Evolutionary conservation across 1,139 yeast species (phyloP).

Genomic region (Geotrichum europaeum): DNA sequence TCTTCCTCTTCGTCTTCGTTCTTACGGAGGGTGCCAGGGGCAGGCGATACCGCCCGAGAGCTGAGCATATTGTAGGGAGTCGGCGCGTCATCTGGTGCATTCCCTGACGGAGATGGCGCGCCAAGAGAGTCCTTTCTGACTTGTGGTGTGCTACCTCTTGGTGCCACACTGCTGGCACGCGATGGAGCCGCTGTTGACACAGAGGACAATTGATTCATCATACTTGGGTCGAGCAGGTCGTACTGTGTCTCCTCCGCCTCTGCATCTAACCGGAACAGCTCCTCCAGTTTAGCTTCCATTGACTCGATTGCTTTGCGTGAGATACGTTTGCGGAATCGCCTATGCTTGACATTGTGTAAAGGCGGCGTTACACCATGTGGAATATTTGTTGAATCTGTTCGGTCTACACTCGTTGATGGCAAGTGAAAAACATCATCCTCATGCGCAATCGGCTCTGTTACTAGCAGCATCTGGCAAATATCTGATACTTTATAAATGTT

Average conservation of each 20-base stretch:
- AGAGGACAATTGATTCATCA: slow-evolving; percentile 19
- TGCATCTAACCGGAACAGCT: slow-evolving; percentile 65
- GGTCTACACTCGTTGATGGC: slow-evolving; percentile 37
- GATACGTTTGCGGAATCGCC: slow-evolving; percentile 49
- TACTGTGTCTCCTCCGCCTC: slow-evolving; percentile 78
- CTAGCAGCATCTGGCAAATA: slow-evolving; percentile 77
- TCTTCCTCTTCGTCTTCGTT: slow-evolving; percentile 23
- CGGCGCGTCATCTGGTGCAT: slow-evolving; percentile 23
- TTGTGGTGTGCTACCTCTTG: slow-evolving; percentile 5
- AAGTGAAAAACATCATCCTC: slow-evolving; percentile 48
- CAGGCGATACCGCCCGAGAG: slow-evolving; percentile 21
- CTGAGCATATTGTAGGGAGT: slow-evolving; percentile 33
- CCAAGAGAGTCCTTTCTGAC: slow-evolving; percentile 1
- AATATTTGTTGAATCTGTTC: slow-evolving; percentile 43
- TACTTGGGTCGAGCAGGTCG: slow-evolving; percentile 60
- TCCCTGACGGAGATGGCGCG: slow-evolving; percentile 3
- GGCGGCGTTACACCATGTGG: slow-evolving; percentile 86
- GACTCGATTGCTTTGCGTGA: slow-evolving; percentile 48
- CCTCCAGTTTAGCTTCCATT: slow-evolving; percentile 75
- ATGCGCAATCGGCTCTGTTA: slow-evolving; percentile 54
- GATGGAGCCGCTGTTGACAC: slow-evolving; percentile 6
- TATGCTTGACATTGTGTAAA: slow-evolving; percentile 48
- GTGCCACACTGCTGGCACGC: slow-evolving; percentile 14
- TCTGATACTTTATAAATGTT: slow-evolving; percentile 84
- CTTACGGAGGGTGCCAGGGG: slow-evolving; percentile 23